These are phyloP conservation scores for Tirmania nivea DNA, from an alignment of 495 filamentous ascomycete species.

Conservation along the genomic window DNA sequence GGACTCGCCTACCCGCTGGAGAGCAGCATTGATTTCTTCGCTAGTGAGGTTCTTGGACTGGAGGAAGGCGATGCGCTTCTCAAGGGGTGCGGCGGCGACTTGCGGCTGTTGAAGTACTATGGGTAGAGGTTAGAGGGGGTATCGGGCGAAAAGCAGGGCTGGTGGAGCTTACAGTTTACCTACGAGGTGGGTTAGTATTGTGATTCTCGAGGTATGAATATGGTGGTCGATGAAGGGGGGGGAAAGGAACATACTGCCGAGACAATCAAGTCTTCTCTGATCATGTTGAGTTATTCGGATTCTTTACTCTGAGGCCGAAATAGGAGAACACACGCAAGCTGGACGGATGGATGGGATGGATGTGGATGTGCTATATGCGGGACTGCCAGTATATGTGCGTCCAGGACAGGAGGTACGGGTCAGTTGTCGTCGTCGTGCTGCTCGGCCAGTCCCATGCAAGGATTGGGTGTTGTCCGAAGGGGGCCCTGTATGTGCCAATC, in stretches of 20 bases:
- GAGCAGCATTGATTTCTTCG: slow-evolving; percentile 73
- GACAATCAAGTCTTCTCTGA: slow-evolving; percentile 65
- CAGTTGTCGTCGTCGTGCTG: too few relatives aligned
- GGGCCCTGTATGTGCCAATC: too few relatives aligned
- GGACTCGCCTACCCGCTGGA: slow-evolving; percentile 46
- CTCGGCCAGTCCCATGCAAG: too few relatives aligned
- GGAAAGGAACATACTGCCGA: slow-evolving; percentile 41
- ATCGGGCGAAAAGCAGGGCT: background rate
- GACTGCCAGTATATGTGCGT: too few relatives aligned
- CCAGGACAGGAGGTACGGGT: too few relatives aligned
- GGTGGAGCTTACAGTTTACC: slow-evolving; percentile 29
- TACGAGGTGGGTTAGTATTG: slow-evolving; percentile 23
- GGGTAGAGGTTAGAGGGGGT: slow-evolving; percentile 7
- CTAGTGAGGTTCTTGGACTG: slow-evolving; percentile 93
- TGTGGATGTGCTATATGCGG: too few relatives aligned
- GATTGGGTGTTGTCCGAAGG: too few relatives aligned
- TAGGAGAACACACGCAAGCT: too few relatives aligned
- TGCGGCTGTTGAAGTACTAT: slow-evolving; percentile 83
- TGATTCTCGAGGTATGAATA: background rate
- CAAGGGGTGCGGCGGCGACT: slow-evolving; percentile 71
- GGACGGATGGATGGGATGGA: too few relatives aligned
- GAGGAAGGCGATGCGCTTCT: slow-evolving; percentile 79
- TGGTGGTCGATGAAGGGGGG: too few relatives aligned
- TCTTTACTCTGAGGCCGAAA: too few relatives aligned
- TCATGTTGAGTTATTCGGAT: slow-evolving; percentile 17